Percentiles rank a stretch among this genome's conserved stretches.
Conservation (phyloP, 345 rosid genomes). For the Dipteronia dyeriana region DNA sequence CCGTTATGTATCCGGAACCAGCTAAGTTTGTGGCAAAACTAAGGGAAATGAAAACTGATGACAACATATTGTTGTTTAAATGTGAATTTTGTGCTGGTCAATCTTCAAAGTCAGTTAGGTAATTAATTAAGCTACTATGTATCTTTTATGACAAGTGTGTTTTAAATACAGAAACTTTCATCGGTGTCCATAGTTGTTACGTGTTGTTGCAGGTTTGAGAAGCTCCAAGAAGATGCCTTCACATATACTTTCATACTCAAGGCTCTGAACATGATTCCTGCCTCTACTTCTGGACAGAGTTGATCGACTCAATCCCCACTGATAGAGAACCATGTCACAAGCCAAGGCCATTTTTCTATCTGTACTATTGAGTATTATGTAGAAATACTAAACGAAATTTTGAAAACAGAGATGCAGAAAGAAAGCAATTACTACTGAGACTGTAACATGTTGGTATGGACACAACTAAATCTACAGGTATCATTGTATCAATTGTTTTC, state of each 20-base stretch:
- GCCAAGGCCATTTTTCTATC: no score
- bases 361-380: no score
- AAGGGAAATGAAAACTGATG: slow-evolving; percentile 80
- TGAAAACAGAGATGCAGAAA: no score
- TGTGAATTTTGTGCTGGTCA: slow-evolving; percentile 95
- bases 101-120: slow-evolving; percentile 93
- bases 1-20: slow-evolving; percentile 91
- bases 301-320: neutral
- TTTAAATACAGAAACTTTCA: neutral
- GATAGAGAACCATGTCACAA: no score
- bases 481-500: neutral
- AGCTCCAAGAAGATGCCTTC: slow-evolving; percentile 85
- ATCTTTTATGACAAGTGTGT: neutral
- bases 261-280: slow-evolving; percentile 71
- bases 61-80: slow-evolving; percentile 70
- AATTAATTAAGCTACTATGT: slow-evolving; percentile 18
- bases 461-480: neutral
- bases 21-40: slow-evolving; percentile 90
- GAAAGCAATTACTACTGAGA: neutral
- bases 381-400: no score
- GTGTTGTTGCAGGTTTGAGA: slow-evolving; percentile 74
- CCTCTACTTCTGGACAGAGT: slow-evolving; percentile 18
- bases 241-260: slow-evolving; percentile 66
- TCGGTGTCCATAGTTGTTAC: neutral
- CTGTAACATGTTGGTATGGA: neutral